phyloP scores from a whole-genome alignment of 73 alveolate genomes.

The Paramecium biaurelia region DNA sequence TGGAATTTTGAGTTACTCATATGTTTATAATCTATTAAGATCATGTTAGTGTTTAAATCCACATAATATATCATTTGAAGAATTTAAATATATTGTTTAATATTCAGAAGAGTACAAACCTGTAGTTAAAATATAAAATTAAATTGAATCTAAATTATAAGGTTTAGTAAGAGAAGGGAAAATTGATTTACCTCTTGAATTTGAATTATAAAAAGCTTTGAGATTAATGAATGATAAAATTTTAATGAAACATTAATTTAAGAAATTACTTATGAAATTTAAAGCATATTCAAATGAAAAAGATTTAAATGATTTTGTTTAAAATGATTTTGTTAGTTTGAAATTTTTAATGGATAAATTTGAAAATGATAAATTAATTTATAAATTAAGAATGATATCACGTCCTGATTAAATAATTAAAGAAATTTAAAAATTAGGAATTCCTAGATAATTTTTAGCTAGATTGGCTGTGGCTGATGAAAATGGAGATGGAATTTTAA shows the following conservation, averaged over 20 bases:
- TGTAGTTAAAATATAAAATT: neutral
- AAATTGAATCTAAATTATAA: conserved; percentile 1
- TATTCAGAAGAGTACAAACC: conserved; percentile 47
- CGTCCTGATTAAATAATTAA: conserved; percentile 48
- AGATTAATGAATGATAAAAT: neutral
- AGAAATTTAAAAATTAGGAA: conserved; percentile 40
- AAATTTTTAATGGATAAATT: neutral
- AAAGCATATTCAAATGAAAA: conserved; percentile 43
- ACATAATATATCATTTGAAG: conserved; percentile 47
- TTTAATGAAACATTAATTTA: neutral
- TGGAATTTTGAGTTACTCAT: neutral
- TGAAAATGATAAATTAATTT: neutral
- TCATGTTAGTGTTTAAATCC: conserved; percentile 22
- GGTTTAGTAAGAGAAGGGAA: conserved; percentile 9
- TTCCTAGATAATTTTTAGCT: neutral
- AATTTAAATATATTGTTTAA: neutral
- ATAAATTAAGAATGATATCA: conserved; percentile 41
- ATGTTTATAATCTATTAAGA: conserved; percentile 8
- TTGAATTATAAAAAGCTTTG: neutral
- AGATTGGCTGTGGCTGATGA: neutral
- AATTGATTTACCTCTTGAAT: conserved; percentile 34
- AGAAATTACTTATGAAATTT: neutral
- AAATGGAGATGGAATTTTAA: conserved; percentile 34
- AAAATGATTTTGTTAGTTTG: conserved; percentile 7
- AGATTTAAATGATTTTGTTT: conserved; percentile 7